These are phyloP conservation scores for Jacaranda mimosifolia DNA, from an alignment of 257 asterid genomes.

Conservation along the genomic window DNA sequence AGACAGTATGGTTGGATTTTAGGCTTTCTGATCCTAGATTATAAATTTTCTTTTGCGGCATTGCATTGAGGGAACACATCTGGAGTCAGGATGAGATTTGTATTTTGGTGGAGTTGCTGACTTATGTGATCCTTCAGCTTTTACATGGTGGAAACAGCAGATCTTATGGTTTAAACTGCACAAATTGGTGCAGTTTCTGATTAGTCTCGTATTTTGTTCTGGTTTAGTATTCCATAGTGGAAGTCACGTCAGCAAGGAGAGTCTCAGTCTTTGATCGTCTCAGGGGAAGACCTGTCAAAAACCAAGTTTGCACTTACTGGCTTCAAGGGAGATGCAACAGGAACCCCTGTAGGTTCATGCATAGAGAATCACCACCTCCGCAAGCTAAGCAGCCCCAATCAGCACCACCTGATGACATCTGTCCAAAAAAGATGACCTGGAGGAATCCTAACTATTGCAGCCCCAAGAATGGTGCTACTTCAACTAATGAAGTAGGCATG, in stretches of 20 bases:
- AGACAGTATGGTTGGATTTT: not conserved
- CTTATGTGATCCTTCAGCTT: not conserved
- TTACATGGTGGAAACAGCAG: constrained; percentile 21
- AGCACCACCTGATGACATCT: constrained; percentile 4
- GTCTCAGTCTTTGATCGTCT: constrained; percentile 31
- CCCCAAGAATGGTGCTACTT: constrained; percentile 22
- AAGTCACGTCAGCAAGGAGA: constrained; percentile 31
- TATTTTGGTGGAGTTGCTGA: constrained; percentile 6
- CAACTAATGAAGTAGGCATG: constrained; percentile 17
- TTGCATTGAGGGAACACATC: not conserved
- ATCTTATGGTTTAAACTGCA: constrained; percentile 1
- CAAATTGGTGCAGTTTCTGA: constrained; percentile 31
- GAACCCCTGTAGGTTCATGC: constrained; percentile 61
- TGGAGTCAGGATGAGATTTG: constrained; percentile 4
- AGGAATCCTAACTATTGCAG: constrained; percentile 26
- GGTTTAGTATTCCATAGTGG: constrained; percentile 44
- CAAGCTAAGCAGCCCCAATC: constrained; percentile 13
- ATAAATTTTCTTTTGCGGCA: not conserved
- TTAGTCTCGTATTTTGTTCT: constrained; percentile 29
- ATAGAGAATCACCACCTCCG: too few relatives aligned
- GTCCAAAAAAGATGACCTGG: constrained; percentile 29
- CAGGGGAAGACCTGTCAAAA: constrained; percentile 33
- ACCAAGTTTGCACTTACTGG: constrained; percentile 59
- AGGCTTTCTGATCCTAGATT: not conserved
- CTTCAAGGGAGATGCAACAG: constrained; percentile 61